phyloP scores from a whole-genome alignment of 1,284 basidiomycete species.

The Irpex sp. region DNA sequence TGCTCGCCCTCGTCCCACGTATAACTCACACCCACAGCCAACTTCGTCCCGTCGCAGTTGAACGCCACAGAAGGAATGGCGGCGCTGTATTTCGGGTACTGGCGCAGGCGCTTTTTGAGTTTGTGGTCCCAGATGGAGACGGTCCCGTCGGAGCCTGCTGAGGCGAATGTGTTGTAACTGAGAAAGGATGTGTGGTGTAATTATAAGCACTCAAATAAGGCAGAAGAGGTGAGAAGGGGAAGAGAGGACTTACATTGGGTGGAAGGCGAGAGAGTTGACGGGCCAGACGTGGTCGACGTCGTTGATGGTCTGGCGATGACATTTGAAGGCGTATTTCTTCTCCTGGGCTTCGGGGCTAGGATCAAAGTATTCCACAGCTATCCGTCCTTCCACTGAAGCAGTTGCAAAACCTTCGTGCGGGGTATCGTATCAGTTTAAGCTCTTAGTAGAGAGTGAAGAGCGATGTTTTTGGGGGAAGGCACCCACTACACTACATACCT shows the following conservation, averaged over 20 bases:
- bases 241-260: slow-evolving; percentile 62
- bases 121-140: slow-evolving; percentile 97
- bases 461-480: no score
- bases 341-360: slow-evolving; percentile 72
- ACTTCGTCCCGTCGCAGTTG: slow-evolving; percentile 76
- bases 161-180: slow-evolving; percentile 93
- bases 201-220: no score
- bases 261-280: slow-evolving; percentile 93
- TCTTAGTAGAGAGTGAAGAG: no score
- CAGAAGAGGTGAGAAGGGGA: no score
- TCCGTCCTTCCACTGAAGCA: slow-evolving; percentile 91
- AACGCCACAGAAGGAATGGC: slow-evolving; percentile 77
- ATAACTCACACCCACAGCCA: slow-evolving; percentile 83
- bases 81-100: slow-evolving; percentile 77
- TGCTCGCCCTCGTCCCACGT: slow-evolving; percentile 85
- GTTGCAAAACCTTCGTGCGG: slow-evolving; percentile 78
- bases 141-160: slow-evolving; percentile 88
- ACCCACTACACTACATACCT: slow-evolving; percentile 45
- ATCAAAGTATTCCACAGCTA: slow-evolving; percentile 97
- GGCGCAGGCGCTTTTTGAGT: slow-evolving; percentile 92
- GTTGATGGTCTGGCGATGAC: slow-evolving; percentile 87
- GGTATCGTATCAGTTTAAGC: no score
- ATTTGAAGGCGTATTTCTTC: slow-evolving; percentile 98
- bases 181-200: no score
- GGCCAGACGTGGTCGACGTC: slow-evolving; percentile 99